Percentiles rank a stretch among this genome's conserved stretches.
Conservation (phyloP, 139 green algal genomes). For the Micractinium sp. region DNA sequence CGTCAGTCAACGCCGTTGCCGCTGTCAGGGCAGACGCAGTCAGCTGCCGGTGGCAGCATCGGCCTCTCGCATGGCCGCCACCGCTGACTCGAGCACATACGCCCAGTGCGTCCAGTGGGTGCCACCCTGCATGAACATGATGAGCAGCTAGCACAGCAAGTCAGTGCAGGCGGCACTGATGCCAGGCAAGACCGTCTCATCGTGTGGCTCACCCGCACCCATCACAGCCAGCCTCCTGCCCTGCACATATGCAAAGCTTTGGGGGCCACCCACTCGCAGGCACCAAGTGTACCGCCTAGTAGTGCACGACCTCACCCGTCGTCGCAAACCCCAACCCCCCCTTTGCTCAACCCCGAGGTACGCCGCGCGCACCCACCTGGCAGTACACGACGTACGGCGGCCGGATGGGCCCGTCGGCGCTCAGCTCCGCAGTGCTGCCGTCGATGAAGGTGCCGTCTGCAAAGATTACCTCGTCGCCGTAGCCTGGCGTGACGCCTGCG, state of each 20-base stretch:
- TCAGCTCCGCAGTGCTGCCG: slow-evolving; percentile 91
- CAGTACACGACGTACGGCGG: slow-evolving; percentile 91
- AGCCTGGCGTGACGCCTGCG: slow-evolving; percentile 89
- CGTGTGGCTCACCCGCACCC: not conserved
- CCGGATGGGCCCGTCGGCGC: slow-evolving; percentile 91
- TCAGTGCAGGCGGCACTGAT: not conserved
- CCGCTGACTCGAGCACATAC: slow-evolving; percentile 45
- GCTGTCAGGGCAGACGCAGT: too few relatives aligned
- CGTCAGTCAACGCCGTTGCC: too few relatives aligned
- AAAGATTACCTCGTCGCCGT: slow-evolving; percentile 93
- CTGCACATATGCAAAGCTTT: too few relatives aligned
- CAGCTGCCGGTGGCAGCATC: not conserved
- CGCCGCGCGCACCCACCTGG: slow-evolving; percentile 34
- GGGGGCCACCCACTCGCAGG: too few relatives aligned
- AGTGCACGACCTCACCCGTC: not conserved
- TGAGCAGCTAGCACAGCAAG: not conserved
- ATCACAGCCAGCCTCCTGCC: too few relatives aligned
- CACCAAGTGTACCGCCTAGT: not conserved
- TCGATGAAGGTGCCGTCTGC: slow-evolving; percentile 97
- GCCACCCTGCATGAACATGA: slow-evolving; percentile 62
- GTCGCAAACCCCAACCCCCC: not conserved
- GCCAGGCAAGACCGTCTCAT: not conserved
- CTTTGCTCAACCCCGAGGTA: not conserved
- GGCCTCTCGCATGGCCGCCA: slow-evolving; percentile 43
- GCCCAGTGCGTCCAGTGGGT: slow-evolving; percentile 95